Percentiles rank a stretch among this genome's conserved stretches.
phyloP scores from a whole-genome alignment of 306 rosid genomes.

The Vigna unguiculata region DNA sequence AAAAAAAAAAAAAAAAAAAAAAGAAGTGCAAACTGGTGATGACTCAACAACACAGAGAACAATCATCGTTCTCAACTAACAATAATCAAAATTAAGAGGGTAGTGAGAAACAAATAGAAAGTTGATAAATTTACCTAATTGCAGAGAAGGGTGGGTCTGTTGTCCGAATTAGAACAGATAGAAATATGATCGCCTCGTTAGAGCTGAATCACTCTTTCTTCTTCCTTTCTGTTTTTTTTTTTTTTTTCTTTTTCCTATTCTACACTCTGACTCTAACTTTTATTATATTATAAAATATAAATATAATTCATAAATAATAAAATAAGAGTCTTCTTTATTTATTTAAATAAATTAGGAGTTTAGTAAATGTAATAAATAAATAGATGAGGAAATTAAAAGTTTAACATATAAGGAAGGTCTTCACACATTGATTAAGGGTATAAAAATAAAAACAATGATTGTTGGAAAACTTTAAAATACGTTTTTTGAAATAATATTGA shows the following conservation, averaged over 20 bases:
- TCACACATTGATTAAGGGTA: not conserved
- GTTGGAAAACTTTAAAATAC: not conserved
- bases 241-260: slow-evolving; percentile 12
- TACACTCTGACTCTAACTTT: not conserved
- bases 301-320: too few species aligned
- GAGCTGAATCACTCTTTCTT: slow-evolving; percentile 33
- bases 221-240: not conserved
- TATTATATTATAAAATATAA: not conserved
- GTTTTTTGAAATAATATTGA: too few species aligned
- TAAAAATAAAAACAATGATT: too few species aligned
- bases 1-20: too few species aligned
- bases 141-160: slow-evolving; percentile 34
- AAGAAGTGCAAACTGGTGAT: slow-evolving; percentile 11
- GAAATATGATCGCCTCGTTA: slow-evolving; percentile 17
- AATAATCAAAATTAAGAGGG: not conserved
- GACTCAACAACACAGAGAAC: not conserved
- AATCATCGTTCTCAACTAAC: not conserved
- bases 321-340: too few species aligned
- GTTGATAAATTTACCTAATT: slow-evolving; percentile 35
- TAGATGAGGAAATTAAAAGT: too few species aligned
- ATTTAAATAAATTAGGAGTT: too few species aligned
- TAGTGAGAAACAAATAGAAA: slow-evolving; percentile 23
- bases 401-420: not conserved
- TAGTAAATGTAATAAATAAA: too few species aligned
- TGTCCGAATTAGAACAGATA: not conserved